Conservation (phyloP, 1,284 basidiomycete species). For the Sphagnurus paluster region DNA sequence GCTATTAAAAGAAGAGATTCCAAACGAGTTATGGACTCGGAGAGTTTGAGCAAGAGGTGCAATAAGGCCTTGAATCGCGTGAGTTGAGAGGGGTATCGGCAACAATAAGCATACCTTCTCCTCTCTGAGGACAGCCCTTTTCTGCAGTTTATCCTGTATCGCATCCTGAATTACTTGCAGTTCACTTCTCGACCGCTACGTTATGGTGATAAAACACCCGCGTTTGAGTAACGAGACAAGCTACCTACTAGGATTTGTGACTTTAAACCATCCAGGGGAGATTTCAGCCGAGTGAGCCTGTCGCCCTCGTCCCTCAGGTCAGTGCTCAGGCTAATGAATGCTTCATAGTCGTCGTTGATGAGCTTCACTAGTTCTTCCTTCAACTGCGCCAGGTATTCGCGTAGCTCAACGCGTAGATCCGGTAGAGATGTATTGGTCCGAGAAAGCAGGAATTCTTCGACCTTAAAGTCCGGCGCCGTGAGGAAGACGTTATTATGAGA, state of each 20-base stretch:
- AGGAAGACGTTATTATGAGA: slow-evolving; percentile 80
- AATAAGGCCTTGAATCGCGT: slow-evolving; percentile 63
- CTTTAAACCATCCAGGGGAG: slow-evolving; percentile 66
- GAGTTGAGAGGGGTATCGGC: background rate
- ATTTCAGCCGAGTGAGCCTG: slow-evolving; percentile 65
- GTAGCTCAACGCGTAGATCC: slow-evolving; percentile 84
- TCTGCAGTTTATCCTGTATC: slow-evolving; percentile 76
- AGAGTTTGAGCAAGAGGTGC: slow-evolving; percentile 84
- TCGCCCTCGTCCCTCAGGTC: slow-evolving; percentile 83
- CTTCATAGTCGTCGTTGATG: slow-evolving; percentile 98
- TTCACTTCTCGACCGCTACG: slow-evolving; percentile 63
- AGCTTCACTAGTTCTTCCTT: slow-evolving; percentile 93
- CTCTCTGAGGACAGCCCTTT: slow-evolving; percentile 74
- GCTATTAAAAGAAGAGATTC: slow-evolving; percentile 78
- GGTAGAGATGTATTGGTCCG: slow-evolving; percentile 84
- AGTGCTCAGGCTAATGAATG: slow-evolving; percentile 93
- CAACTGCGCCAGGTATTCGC: slow-evolving; percentile 80
- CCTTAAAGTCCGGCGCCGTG: slow-evolving; percentile 68
- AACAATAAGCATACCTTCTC: slow-evolving; percentile 72
- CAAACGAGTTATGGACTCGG: slow-evolving; percentile 81
- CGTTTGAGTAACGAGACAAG: background rate
- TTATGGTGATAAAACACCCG: slow-evolving; percentile 4
- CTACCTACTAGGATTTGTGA: slow-evolving; percentile 66
- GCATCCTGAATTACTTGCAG: slow-evolving; percentile 69
- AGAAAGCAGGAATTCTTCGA: slow-evolving; percentile 88